Percentiles rank a stretch among this genome's conserved stretches.
Conservation (phyloP, 257 asterid species). For the Ehretia macrophylla region DNA sequence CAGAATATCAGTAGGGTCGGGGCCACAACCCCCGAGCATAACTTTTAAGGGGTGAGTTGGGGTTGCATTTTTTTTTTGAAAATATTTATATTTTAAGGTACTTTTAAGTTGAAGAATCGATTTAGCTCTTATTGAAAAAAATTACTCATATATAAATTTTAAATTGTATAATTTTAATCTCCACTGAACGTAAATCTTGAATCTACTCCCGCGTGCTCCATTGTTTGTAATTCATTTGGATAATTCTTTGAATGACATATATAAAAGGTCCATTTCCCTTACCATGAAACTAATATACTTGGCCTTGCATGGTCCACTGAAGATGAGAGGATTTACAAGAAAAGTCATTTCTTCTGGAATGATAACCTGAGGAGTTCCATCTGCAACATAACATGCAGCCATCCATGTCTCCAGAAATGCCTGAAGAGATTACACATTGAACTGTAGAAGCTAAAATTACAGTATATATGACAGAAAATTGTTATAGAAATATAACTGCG, state of each 20-base stretch:
- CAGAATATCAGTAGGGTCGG: not conserved
- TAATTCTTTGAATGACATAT: too few relatives aligned
- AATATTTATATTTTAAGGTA: too few relatives aligned
- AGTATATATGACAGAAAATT: not conserved
- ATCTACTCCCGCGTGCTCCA: too few relatives aligned
- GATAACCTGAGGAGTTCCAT: conserved; percentile 30
- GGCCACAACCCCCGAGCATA: too few relatives aligned
- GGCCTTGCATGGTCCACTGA: conserved; percentile 61
- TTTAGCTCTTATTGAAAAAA: too few relatives aligned
- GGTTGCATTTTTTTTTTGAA: too few relatives aligned
- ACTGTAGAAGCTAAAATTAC: not conserved
- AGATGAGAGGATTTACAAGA: conserved; percentile 41
- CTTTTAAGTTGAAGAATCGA: too few relatives aligned
- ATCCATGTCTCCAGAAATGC: conserved; percentile 69
- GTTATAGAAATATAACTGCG: not conserved
- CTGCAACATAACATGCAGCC: conserved; percentile 46
- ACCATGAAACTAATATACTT: conserved; percentile 39
- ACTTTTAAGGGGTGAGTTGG: too few relatives aligned
- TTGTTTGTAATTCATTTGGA: too few relatives aligned
- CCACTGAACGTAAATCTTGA: too few relatives aligned
- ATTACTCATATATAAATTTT: too few relatives aligned
- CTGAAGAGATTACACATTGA: conserved; percentile 18
- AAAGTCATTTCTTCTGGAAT: conserved; percentile 48
- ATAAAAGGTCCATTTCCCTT: not conserved
- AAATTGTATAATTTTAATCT: too few relatives aligned